phyloP scores from a whole-genome alignment of 805 yeast species.

The Candida ovalis region DNA sequence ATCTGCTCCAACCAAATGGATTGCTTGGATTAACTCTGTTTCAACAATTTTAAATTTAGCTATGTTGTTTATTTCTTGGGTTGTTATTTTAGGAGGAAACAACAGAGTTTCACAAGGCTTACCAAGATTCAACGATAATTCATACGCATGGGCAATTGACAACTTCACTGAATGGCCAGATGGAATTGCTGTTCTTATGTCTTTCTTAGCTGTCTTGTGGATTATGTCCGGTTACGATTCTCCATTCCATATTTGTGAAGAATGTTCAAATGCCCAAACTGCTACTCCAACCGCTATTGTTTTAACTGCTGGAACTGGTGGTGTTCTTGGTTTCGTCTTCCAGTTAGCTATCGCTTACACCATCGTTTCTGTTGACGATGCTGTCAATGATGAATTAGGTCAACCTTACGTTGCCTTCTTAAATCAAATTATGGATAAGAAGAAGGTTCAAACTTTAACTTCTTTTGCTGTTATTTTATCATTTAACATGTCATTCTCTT shows the following conservation, averaged over 20 bases:
- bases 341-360: constrained; percentile 62
- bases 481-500: constrained; percentile 47
- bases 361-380: constrained; percentile 42
- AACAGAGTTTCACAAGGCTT: constrained; percentile 33
- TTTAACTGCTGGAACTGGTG: constrained; percentile 52
- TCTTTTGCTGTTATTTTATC: constrained; percentile 40
- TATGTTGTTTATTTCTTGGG: constrained; percentile 47
- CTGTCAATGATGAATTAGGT: constrained; percentile 47
- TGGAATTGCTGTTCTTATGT: constrained; percentile 53
- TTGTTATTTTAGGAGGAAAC: constrained; percentile 49
- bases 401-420: constrained; percentile 58
- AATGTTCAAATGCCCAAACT: constrained; percentile 55
- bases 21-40: constrained; percentile 47
- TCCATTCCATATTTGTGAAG: constrained; percentile 72
- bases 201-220: constrained; percentile 58
- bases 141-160: constrained; percentile 47
- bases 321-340: constrained; percentile 51
- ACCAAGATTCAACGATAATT: constrained; percentile 45
- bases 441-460: constrained; percentile 40
- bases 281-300: constrained; percentile 66
- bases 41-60: constrained; percentile 46
- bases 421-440: constrained; percentile 41
- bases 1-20: constrained; percentile 50
- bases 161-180: constrained; percentile 61
- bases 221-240: constrained; percentile 76